phyloP scores from a whole-genome alignment of 352 stramenopile species.

The Globisporangium recalcitrans region DNA sequence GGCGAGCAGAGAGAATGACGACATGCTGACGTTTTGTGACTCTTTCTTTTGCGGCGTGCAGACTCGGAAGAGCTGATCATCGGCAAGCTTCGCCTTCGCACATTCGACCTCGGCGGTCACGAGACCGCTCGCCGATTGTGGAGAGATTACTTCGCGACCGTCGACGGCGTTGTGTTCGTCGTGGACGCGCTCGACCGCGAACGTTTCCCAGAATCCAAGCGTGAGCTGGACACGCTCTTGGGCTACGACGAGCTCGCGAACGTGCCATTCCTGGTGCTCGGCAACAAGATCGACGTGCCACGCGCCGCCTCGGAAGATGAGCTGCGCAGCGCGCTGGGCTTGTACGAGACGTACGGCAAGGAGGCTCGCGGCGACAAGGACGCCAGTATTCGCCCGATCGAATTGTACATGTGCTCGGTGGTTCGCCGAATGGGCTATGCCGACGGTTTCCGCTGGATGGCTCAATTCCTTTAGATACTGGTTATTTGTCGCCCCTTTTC shows the following conservation, averaged over 20 bases:
- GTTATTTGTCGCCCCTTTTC: slow-evolving; percentile 4
- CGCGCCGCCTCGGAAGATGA: slow-evolving; percentile 97
- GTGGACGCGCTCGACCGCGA: slow-evolving; percentile 98
- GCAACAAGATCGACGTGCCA: slow-evolving; percentile 99
- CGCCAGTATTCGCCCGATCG: slow-evolving; percentile 92
- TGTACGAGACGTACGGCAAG: slow-evolving; percentile 99
- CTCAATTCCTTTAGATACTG: slow-evolving; percentile 79
- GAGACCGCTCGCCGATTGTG: slow-evolving; percentile 96
- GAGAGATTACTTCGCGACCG: slow-evolving; percentile 99
- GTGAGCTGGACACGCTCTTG: slow-evolving; percentile 96
- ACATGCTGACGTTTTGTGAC: not conserved
- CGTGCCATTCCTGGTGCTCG: slow-evolving; percentile 98
- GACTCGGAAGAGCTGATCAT: slow-evolving; percentile 91
- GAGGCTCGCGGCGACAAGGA: slow-evolving; percentile 89
- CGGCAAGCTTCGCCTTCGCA: slow-evolving; percentile 98
- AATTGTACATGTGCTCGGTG: slow-evolving; percentile 99
- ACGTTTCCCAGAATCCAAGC: slow-evolving; percentile 98
- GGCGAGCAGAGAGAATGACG: not conserved
- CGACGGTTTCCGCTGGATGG: slow-evolving; percentile 92
- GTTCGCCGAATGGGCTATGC: slow-evolving; percentile 98
- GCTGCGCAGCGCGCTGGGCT: slow-evolving; percentile 92
- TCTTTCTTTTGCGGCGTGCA: slow-evolving; percentile 18
- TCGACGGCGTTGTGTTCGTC: slow-evolving; percentile 99
- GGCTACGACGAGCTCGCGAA: slow-evolving; percentile 96
- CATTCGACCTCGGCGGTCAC: slow-evolving; percentile 99